A percentile compares a stretch with the other conserved stretches of the same genome.
phyloP scores from a whole-genome alignment of 2,329 filamentous ascomycete genomes.

The Chrysoporthe deuterocubensis region DNA sequence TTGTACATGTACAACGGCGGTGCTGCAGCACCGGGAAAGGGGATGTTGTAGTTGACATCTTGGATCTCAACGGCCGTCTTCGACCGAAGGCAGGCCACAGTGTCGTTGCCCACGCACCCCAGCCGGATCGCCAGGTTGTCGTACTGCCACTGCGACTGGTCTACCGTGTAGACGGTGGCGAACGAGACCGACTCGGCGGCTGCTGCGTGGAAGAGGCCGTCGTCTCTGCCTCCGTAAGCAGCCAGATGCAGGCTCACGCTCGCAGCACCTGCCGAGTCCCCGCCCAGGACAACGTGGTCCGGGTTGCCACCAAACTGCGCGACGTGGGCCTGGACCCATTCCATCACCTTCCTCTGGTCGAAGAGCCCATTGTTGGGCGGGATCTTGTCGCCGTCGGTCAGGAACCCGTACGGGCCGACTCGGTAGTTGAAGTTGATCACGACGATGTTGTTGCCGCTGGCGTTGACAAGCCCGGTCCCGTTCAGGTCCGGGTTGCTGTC shows the following conservation, averaged over 20 bases:
- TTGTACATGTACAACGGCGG: slow-evolving; percentile 57
- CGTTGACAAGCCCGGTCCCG: slow-evolving; percentile 60
- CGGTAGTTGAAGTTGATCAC: slow-evolving; percentile 79
- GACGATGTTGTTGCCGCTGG: slow-evolving; percentile 62
- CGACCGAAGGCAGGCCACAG: slow-evolving; percentile 51
- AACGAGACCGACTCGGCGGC: slow-evolving; percentile 58
- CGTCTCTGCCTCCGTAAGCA: slow-evolving; percentile 54
- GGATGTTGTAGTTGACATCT: slow-evolving; percentile 45
- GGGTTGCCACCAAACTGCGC: slow-evolving; percentile 71
- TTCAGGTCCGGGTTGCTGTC: slow-evolving; percentile 54
- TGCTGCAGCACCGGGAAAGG: slow-evolving; percentile 40
- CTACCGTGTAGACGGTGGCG: slow-evolving; percentile 49
- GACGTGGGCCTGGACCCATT: slow-evolving; percentile 73
- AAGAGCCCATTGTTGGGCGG: slow-evolving; percentile 71
- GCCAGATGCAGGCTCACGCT: slow-evolving; percentile 68
- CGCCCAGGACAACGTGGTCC: slow-evolving; percentile 68
- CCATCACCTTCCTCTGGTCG: slow-evolving; percentile 70
- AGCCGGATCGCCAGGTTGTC: slow-evolving; percentile 50
- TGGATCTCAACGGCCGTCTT: slow-evolving; percentile 48
- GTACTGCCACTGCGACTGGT: slow-evolving; percentile 57
- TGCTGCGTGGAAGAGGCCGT: slow-evolving; percentile 54
- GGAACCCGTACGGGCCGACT: slow-evolving; percentile 74
- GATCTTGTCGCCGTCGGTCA: slow-evolving; percentile 61
- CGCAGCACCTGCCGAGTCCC: slow-evolving; percentile 69
- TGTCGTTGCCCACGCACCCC: slow-evolving; percentile 44